A percentile compares a stretch with the other conserved stretches of the same genome.
Evolutionary conservation across 2,329 filamentous ascomycete species (phyloP).

Genomic region (Waltergamsia citrina): DNA sequence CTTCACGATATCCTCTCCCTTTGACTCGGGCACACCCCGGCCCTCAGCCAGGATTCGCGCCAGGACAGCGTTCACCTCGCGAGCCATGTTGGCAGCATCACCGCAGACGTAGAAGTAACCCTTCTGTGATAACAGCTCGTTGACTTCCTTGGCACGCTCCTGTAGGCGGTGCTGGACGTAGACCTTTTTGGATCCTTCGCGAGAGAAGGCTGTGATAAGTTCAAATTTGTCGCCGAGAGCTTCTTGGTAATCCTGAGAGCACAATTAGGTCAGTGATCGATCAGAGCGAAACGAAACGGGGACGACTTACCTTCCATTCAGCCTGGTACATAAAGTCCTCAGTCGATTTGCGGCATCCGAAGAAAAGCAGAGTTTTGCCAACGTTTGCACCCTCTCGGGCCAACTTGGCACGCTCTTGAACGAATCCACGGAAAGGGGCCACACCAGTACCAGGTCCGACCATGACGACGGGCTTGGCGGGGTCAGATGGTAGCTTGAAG

Average conservation of each 20-base stretch:
- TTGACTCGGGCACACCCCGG: slow-evolving; percentile 70
- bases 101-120: slow-evolving; percentile 98
- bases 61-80: slow-evolving; percentile 83
- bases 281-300: too few relatives aligned
- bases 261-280: neutral
- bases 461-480: slow-evolving; percentile 89
- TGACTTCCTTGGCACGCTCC: slow-evolving; percentile 75
- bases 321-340: slow-evolving; percentile 90
- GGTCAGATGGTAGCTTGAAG: slow-evolving; percentile 96
- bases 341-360: slow-evolving; percentile 77
- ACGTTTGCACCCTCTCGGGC: slow-evolving; percentile 73
- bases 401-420: slow-evolving; percentile 85
- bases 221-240: slow-evolving; percentile 82
- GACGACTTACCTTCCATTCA: slow-evolving; percentile 76
- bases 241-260: slow-evolving; percentile 66
- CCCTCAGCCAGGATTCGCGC: slow-evolving; percentile 79
- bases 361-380: slow-evolving; percentile 85
- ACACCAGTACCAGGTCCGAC: slow-evolving; percentile 94
- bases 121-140: slow-evolving; percentile 74
- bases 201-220: slow-evolving; percentile 90
- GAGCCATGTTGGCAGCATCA: slow-evolving; percentile 94
- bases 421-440: slow-evolving; percentile 88
- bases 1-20: slow-evolving; percentile 95
- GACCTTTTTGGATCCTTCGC: slow-evolving; percentile 77
- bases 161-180: slow-evolving; percentile 93